Evolutionary conservation across 108 stramenopile genomes (phyloP).

Genomic region (Craspedostauros australis): DNA sequence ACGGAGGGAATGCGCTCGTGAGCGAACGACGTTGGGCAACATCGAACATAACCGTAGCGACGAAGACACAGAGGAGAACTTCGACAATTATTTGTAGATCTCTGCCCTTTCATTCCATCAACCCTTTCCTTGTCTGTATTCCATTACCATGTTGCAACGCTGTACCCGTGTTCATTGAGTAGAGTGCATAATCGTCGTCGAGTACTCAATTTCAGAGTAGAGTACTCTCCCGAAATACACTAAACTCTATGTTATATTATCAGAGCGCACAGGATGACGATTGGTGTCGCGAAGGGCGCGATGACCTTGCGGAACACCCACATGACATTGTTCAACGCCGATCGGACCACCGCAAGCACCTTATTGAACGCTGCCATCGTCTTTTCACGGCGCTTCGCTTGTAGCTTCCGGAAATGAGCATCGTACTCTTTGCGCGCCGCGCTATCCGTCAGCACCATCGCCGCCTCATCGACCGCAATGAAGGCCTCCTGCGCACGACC

Average conservation of each 20-base stretch:
- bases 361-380: conserved; percentile 3
- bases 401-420: conserved; percentile 1
- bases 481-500: conserved; percentile 81
- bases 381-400: neutral
- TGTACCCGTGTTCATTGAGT: no score
- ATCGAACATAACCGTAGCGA: no score
- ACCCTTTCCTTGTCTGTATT: no score
- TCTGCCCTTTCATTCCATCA: no score
- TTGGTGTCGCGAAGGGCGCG: conserved; percentile 61
- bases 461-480: conserved; percentile 63
- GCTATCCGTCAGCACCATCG: conserved; percentile 55
- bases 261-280: conserved; percentile 42
- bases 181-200: no score
- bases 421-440: conserved; percentile 53
- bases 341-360: neutral
- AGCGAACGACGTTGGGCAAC: no score
- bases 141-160: no score
- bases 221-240: no score
- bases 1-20: no score
- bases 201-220: no score
- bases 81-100: no score
- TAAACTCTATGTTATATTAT: conserved; percentile 48
- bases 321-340: neutral
- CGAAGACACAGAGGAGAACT: no score
- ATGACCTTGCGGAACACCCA: conserved; percentile 24